A percentile compares a stretch with the other conserved stretches of the same genome.
phyloP scores from a whole-genome alignment of 179 eudicot genomes.

The Beta macrorhiza region DNA sequence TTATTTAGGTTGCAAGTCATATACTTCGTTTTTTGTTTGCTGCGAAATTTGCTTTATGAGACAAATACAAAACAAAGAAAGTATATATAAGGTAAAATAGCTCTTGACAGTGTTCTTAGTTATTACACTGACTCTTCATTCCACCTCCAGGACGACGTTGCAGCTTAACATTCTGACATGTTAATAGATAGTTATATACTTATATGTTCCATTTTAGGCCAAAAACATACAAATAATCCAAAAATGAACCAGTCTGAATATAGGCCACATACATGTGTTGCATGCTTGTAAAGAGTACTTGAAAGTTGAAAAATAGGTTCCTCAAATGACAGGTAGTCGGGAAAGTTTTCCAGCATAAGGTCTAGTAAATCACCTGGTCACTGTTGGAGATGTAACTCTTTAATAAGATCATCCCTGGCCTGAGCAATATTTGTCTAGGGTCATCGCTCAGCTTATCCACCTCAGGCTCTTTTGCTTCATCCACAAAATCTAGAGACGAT shows the following conservation, averaged over 20 bases:
- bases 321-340: neutral
- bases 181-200: neutral
- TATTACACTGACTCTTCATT: no score
- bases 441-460: conserved; percentile 29
- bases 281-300: neutral
- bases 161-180: neutral
- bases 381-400: conserved; percentile 38
- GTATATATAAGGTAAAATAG: neutral
- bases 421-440: conserved; percentile 25
- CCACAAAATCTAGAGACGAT: conserved; percentile 27
- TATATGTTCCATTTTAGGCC: neutral
- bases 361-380: conserved; percentile 52
- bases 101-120: neutral
- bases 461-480: conserved; percentile 35
- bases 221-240: neutral
- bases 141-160: neutral
- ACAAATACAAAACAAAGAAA: neutral
- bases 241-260: neutral
- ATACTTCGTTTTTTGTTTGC: no score
- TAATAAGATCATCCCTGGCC: conserved; percentile 72
- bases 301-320: neutral
- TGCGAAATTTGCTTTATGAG: no score
- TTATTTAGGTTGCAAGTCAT: no score
- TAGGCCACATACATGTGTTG: neutral
- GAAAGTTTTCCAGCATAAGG: neutral